Conservation (phyloP, 768 basidiomycete genomes). For the Panus rudis region DNA sequence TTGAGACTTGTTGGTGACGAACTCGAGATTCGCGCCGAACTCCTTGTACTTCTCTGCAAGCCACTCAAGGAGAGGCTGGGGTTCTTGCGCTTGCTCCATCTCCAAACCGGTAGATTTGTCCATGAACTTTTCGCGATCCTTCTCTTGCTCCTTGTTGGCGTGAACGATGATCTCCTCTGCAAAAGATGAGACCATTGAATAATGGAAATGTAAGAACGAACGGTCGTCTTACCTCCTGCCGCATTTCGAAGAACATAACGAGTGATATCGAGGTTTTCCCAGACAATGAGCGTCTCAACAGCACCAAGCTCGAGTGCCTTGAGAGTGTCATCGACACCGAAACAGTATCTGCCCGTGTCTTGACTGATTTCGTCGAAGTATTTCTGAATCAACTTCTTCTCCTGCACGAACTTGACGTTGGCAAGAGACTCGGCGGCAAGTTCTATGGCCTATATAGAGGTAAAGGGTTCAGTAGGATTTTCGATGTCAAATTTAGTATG, state of each 20-base stretch:
- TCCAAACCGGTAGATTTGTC: constrained; percentile 94
- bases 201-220: background rate
- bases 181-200: constrained; percentile 1
- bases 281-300: constrained; percentile 95
- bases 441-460: constrained; percentile 73
- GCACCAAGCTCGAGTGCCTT: constrained; percentile 95
- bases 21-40: constrained; percentile 93
- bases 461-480: constrained; percentile 5
- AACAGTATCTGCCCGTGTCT: constrained; percentile 94
- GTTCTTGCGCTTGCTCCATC: constrained; percentile 86
- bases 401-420: constrained; percentile 99
- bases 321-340: constrained; percentile 94
- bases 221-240: constrained; percentile 58
- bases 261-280: constrained; percentile 93
- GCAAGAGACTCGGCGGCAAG: constrained; percentile 91
- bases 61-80: constrained; percentile 92
- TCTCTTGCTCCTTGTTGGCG: constrained; percentile 75
- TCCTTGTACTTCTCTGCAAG: constrained; percentile 98
- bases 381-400: constrained; percentile 94
- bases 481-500: background rate
- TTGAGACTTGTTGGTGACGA: constrained; percentile 93
- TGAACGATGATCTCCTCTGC: constrained; percentile 82
- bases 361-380: constrained; percentile 99
- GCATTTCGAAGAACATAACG: constrained; percentile 89
- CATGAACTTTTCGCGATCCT: constrained; percentile 89